Conservation (phyloP, 108 stramenopile genomes). For the Epithemia pelagica region DNA sequence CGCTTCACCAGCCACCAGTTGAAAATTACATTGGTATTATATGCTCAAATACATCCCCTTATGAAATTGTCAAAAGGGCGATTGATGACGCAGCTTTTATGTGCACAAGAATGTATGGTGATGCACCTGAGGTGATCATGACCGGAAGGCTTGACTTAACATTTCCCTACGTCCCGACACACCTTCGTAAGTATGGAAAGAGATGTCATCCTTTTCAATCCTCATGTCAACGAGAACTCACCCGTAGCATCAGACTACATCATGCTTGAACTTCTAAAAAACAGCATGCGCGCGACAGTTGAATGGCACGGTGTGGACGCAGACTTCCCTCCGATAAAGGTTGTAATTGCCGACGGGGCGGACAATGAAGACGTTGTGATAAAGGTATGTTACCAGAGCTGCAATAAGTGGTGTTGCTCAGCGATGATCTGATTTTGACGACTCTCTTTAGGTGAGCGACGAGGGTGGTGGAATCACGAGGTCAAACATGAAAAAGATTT, state of each 20-base stretch:
- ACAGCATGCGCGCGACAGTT: constrained; percentile 96
- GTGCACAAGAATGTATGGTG: constrained; percentile 96
- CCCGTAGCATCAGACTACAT: constrained; percentile 85
- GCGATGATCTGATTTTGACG: no score
- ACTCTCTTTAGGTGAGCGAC: constrained; percentile 63
- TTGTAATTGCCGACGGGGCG: constrained; percentile 95
- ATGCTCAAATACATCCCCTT: constrained; percentile 81
- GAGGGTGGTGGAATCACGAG: constrained; percentile 99
- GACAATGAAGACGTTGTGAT: constrained; percentile 99
- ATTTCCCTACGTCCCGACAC: constrained; percentile 90
- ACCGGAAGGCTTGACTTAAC: constrained; percentile 90
- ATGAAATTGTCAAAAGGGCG: constrained; percentile 91
- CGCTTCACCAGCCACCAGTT: constrained; percentile 77
- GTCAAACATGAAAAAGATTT: constrained; percentile 88
- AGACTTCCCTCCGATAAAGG: constrained; percentile 87
- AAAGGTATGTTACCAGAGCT: constrained; percentile 58
- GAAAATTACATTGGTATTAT: constrained; percentile 90
- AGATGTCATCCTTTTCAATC: no score
- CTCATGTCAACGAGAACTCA: background rate
- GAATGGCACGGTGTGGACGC: constrained; percentile 90
- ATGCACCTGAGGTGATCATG: constrained; percentile 98
- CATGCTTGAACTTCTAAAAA: constrained; percentile 96
- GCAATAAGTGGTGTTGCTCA: no score
- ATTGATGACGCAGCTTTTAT: constrained; percentile 96
- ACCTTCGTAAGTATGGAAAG: constrained; percentile 48